Conservation (phyloP, 768 basidiomycete species). For the Auriscalpium microsporum region DNA sequence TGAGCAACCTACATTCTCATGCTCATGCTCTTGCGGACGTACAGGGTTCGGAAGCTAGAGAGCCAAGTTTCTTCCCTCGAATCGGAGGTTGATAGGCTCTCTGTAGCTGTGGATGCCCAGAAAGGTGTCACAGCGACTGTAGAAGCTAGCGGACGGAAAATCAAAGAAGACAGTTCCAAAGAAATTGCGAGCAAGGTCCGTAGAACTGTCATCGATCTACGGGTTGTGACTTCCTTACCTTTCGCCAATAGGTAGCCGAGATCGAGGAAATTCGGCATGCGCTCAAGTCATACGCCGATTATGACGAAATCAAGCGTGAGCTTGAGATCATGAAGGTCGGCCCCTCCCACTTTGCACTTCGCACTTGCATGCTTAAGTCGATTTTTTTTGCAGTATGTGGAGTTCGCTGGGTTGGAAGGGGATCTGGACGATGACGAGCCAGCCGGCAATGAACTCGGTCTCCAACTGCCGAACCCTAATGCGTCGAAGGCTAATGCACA, state of each 20-base stretch:
- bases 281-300: slow-evolving; percentile 71
- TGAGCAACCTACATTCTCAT: neutral
- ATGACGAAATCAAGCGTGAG: slow-evolving; percentile 97
- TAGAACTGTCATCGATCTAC: neutral
- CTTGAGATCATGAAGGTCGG: slow-evolving; percentile 95
- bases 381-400: slow-evolving; percentile 64
- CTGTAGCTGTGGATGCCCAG: slow-evolving; percentile 57
- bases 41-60: slow-evolving; percentile 46
- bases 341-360: neutral
- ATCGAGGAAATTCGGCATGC: slow-evolving; percentile 59
- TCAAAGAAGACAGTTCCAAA: slow-evolving; percentile 49
- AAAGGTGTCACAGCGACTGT: slow-evolving; percentile 38
- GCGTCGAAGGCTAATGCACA: slow-evolving; percentile 73
- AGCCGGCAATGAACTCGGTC: slow-evolving; percentile 32
- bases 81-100: slow-evolving; percentile 61
- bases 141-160: slow-evolving; percentile 41
- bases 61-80: slow-evolving; percentile 69
- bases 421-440: slow-evolving; percentile 51
- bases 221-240: neutral
- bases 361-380: neutral
- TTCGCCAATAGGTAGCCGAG: slow-evolving; percentile 43
- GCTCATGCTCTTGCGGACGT: slow-evolving; percentile 36
- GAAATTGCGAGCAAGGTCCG: slow-evolving; percentile 53
- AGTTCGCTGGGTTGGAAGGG: slow-evolving; percentile 85
- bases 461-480: slow-evolving; percentile 83